Conservation (phyloP, 2,329 filamentous ascomycete genomes). For the Stemphylium vesicarium region DNA sequence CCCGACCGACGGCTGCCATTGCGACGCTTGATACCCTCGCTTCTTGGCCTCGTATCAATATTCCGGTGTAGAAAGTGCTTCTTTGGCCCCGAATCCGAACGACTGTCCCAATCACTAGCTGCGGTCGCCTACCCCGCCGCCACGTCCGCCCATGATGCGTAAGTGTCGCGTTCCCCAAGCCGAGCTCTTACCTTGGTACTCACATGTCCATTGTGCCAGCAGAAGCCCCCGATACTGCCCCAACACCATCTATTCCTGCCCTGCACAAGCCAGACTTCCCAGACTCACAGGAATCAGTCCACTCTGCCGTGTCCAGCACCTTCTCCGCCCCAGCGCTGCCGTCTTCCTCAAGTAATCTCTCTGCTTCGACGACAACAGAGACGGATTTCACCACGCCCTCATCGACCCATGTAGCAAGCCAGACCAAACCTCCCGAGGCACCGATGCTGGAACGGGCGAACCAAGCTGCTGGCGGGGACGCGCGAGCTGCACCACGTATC, state of each 20-base stretch:
- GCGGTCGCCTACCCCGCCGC: conserved; percentile 23
- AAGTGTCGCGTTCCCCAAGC: conserved; percentile 26
- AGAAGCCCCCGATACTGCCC: conserved; percentile 24
- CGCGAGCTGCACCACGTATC: conserved; percentile 28
- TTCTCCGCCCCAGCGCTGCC: conserved; percentile 42
- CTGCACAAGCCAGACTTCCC: conserved; percentile 23
- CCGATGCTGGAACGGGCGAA: conserved; percentile 52
- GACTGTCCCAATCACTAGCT: conserved; percentile 17
- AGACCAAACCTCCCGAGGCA: conserved; percentile 54
- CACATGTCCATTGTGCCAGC: conserved; percentile 28
- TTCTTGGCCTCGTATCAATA: background rate
- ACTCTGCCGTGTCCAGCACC: conserved; percentile 43
- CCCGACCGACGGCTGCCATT: conserved; percentile 3
- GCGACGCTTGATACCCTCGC: background rate
- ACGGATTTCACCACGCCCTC: conserved; percentile 29
- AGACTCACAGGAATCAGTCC: conserved; percentile 43
- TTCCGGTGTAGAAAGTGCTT: background rate
- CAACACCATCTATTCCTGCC: conserved; percentile 17
- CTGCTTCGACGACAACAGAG: conserved; percentile 26
- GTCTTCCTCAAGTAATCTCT: conserved; percentile 44
- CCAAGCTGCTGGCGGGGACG: conserved; percentile 54
- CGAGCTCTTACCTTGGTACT: conserved; percentile 12
- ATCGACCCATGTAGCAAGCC: conserved; percentile 30
- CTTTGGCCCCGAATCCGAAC: background rate
- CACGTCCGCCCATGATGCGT: conserved; percentile 23